Percentiles rank a stretch among this genome's conserved stretches.
phyloP scores from a whole-genome alignment of 2,329 filamentous ascomycete species.

The Arthrobotrys megalospora region DNA sequence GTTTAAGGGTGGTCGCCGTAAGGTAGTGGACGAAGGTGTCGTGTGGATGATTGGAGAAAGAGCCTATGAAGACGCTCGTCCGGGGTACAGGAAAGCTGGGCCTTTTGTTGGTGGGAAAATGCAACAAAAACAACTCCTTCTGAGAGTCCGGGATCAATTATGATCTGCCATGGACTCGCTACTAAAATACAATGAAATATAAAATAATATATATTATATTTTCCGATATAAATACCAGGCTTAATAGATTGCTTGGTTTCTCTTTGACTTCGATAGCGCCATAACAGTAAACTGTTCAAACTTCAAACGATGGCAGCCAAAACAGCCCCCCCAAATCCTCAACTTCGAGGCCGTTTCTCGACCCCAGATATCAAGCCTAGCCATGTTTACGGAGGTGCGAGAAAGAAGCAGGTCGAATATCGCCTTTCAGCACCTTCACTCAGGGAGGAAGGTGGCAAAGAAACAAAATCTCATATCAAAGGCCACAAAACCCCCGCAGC shows the following conservation, averaged over 20 bases:
- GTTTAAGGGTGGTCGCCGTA: slow-evolving; percentile 6
- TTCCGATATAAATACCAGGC: too few species aligned
- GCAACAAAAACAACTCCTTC: not conserved
- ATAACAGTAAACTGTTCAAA: not conserved
- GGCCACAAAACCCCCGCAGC: not conserved
- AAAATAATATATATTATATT: too few species aligned
- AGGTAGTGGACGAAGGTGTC: not conserved
- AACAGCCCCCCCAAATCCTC: not conserved
- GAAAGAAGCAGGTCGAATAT: not conserved
- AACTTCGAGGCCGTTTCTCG: not conserved
- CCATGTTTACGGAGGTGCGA: not conserved
- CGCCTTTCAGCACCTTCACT: not conserved
- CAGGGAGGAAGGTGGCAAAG: not conserved
- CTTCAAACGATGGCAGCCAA: not conserved
- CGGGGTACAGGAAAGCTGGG: slow-evolving; percentile 1
- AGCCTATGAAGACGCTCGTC: slow-evolving; percentile 7
- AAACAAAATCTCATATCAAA: not conserved
- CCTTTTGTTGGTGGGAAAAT: slow-evolving; percentile 22
- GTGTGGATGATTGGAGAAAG: slow-evolving; percentile 13
- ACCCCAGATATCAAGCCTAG: not conserved
- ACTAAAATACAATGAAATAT: too few species aligned
- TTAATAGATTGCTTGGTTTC: too few species aligned
- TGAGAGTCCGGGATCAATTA: too few species aligned
- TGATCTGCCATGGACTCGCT: too few species aligned
- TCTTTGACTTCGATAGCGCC: too few species aligned